phyloP scores from a whole-genome alignment of 345 rosid genomes.

The Toxicodendron radicans region DNA sequence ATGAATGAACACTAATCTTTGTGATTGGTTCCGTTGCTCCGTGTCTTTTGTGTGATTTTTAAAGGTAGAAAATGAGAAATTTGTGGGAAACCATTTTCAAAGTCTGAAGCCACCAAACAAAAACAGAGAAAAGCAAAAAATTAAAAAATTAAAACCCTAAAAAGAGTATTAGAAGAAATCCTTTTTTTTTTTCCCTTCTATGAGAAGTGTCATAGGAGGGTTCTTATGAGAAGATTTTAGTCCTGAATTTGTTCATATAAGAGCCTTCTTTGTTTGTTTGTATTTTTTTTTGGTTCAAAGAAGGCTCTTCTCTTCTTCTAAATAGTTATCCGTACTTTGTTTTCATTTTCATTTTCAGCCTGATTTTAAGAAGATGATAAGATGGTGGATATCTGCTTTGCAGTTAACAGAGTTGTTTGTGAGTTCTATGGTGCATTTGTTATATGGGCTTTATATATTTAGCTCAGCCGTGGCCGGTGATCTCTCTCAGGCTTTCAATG shows the following conservation, averaged over 20 bases:
- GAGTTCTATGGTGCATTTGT: constrained; percentile 72
- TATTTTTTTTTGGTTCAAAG: constrained; percentile 9
- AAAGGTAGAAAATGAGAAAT: constrained; percentile 34
- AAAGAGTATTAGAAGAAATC: neutral
- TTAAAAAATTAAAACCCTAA: neutral
- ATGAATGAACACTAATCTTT: constrained; percentile 12
- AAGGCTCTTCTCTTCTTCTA: constrained; percentile 26
- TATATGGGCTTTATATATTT: constrained; percentile 77
- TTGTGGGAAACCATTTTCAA: constrained; percentile 37
- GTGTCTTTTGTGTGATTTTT: neutral
- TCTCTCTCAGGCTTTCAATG: constrained; percentile 57
- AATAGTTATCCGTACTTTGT: neutral
- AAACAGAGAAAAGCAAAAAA: neutral
- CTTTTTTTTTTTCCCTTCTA: neutral
- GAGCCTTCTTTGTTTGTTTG: constrained; percentile 22
- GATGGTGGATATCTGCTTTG: constrained; percentile 59
- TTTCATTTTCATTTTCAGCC: neutral
- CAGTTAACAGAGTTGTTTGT: constrained; percentile 77
- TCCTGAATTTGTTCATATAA: too few species aligned
- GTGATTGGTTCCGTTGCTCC: constrained; percentile 14
- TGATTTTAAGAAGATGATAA: constrained; percentile 47
- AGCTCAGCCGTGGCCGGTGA: constrained; percentile 94
- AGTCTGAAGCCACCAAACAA: constrained; percentile 15
- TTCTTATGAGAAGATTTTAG: neutral
- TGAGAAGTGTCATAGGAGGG: constrained; percentile 13